These are phyloP conservation scores for Saccharomycopsis malanga DNA, from an alignment of 805 yeast species.

Conservation along the genomic window DNA sequence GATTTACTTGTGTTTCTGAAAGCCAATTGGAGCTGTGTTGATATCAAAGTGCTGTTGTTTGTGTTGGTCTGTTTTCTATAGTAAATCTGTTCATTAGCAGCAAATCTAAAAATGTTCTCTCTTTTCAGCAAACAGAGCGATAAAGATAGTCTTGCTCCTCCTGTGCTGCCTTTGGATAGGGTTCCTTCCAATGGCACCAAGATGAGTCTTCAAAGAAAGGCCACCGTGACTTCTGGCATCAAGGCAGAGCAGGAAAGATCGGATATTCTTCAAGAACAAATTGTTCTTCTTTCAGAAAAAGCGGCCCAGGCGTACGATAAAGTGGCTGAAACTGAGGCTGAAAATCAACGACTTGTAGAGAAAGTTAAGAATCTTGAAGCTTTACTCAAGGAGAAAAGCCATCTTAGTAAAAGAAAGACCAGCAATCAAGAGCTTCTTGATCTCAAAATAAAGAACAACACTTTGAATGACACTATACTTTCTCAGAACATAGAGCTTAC, in stretches of 20 bases:
- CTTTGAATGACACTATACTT: slow-evolving; percentile 3
- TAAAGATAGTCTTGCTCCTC: not conserved
- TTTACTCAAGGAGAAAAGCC: slow-evolving; percentile 12
- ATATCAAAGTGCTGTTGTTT: no score
- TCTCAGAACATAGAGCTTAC: slow-evolving; percentile 4
- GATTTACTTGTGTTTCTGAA: no score
- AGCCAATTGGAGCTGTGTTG: no score
- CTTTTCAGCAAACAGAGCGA: not conserved
- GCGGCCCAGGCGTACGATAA: slow-evolving; percentile 22
- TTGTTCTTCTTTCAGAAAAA: slow-evolving; percentile 18
- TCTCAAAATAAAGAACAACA: slow-evolving; percentile 12
- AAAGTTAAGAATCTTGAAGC: slow-evolving; percentile 17
- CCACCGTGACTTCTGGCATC: slow-evolving; percentile 12
- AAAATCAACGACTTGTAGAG: slow-evolving; percentile 16
- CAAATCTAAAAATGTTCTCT: not conserved
- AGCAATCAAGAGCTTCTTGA: slow-evolving; percentile 13
- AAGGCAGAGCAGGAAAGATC: slow-evolving; percentile 22
- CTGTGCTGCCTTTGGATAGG: not conserved
- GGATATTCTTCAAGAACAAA: slow-evolving; percentile 21
- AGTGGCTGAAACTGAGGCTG: slow-evolving; percentile 18
- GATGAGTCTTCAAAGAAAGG: slow-evolving; percentile 1
- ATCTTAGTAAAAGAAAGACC: slow-evolving; percentile 8
- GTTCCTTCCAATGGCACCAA: not conserved
- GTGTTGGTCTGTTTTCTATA: no score
- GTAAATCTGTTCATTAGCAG: no score